Base-by-base conservation (phyloP, 768 basidiomycete genomes). In the Lactarius hengduanensis region DNA sequence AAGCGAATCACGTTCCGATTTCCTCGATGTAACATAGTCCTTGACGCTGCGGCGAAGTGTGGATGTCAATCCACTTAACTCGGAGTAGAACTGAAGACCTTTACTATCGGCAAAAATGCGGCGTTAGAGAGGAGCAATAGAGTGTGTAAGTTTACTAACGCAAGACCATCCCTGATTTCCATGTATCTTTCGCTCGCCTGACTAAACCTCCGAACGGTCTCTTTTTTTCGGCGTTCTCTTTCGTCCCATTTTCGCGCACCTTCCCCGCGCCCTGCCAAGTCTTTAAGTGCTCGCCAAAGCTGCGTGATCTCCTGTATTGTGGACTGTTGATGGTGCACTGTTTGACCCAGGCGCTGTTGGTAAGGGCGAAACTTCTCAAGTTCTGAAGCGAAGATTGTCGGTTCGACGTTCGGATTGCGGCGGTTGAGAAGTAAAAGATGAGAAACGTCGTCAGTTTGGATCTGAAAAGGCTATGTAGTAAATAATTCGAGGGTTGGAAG, bases 391-490 rank as follows among this genome's bases (percentile, higher is more conserved):
- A 98, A 99, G 20, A 99, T 80, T 0, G 92, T 84, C 0, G 91
- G 90, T 70, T 98, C 94, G 11, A 91, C 90, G 28, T 85, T 84
- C 16, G 85, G 81, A 70, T 94, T 91, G 30, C 94, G 89, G 38
- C 94, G 87, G 74, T 96, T 96, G 58, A 98, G 84, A 4, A 99
- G 83, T 0, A 98, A 84, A 1, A 97, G 82, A 74, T 96, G 94
- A 0, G 96, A 99, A 32, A 98, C 96, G 70, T 99, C 97, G 77
- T 99, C 97, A 32, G 83, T 81, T 86, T 98, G 97, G 57, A 97
- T 84, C 95, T 98, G 28, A 18, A 59, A 34, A 34, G 53, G 56
- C 8, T 34, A 54, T 66, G 11, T 34, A 32, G 61, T 65, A 28
- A 62, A 41, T 26, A 26, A 47, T 43, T 41, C 55, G 5, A 53